Evolutionary conservation across 257 asterid genomes (phyloP).

Genomic region (Solanum chmielewskii): DNA sequence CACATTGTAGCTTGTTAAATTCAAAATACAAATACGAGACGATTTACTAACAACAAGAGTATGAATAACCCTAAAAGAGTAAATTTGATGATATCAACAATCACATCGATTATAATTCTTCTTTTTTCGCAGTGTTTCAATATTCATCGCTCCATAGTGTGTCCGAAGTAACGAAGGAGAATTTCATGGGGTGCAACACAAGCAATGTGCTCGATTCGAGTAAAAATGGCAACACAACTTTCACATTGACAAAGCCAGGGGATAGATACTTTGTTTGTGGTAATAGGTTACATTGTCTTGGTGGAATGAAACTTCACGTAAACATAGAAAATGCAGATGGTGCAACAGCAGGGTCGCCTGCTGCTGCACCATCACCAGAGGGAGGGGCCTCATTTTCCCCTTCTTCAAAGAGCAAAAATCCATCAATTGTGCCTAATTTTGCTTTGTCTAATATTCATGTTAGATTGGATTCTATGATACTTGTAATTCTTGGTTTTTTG

Average conservation of each 20-base stretch:
- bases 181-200: slow-evolving; percentile 54
- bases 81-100: not conserved
- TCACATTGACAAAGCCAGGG: slow-evolving; percentile 32
- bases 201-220: slow-evolving; percentile 49
- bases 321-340: slow-evolving; percentile 6
- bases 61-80: not conserved
- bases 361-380: slow-evolving; percentile 22
- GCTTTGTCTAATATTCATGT: not conserved
- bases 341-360: slow-evolving; percentile 11
- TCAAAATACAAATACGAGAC: not conserved
- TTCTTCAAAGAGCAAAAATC: slow-evolving; percentile 43
- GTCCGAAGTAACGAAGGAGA: slow-evolving; percentile 35
- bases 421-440: slow-evolving; percentile 7
- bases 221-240: slow-evolving; percentile 54
- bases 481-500: not conserved
- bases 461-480: not conserved
- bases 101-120: not conserved
- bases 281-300: slow-evolving; percentile 61
- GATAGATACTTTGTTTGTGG: slow-evolving; percentile 60
- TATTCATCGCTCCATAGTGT: slow-evolving; percentile 56
- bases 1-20: not conserved
- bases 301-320: slow-evolving; percentile 75
- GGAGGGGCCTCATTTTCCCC: slow-evolving; percentile 25
- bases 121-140: slow-evolving; percentile 43
- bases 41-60: not conserved